These are phyloP conservation scores for Clohesyomyces aquaticus DNA, from an alignment of 495 filamentous ascomycete genomes.

Conservation along the genomic window DNA sequence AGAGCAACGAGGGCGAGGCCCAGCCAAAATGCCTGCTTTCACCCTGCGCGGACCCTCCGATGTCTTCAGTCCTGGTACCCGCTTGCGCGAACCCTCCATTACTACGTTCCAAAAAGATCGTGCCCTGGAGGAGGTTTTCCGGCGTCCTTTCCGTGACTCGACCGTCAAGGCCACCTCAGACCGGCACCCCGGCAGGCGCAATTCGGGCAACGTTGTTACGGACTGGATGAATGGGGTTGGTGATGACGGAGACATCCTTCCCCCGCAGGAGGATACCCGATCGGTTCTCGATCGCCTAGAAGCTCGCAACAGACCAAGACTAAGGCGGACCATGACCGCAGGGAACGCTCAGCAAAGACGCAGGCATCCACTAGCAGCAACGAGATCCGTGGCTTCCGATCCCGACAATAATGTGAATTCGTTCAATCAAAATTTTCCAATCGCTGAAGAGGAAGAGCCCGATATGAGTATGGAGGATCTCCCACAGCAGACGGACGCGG, in stretches of 20 bases:
- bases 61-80: conserved; percentile 68
- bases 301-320: conserved; percentile 45
- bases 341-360: conserved; percentile 25
- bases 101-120: conserved; percentile 84
- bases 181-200: conserved; percentile 56
- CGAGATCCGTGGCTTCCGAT: conserved; percentile 60
- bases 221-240: conserved; percentile 83
- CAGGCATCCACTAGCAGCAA: conserved; percentile 58
- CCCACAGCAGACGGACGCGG: conserved; percentile 70
- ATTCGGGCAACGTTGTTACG: conserved; percentile 74
- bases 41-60: conserved; percentile 50
- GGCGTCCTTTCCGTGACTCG: conserved; percentile 58
- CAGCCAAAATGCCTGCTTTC: conserved; percentile 43
- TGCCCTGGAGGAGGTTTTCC: conserved; percentile 91
- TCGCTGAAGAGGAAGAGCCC: conserved; percentile 43
- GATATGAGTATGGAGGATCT: conserved; percentile 48
- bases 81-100: conserved; percentile 79
- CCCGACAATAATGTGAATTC: conserved; percentile 54
- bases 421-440: conserved; percentile 20
- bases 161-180: conserved; percentile 53
- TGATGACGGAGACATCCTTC: conserved; percentile 63
- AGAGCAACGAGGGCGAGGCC: conserved; percentile 51
- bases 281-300: conserved; percentile 64
- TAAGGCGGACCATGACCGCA: conserved; percentile 43
- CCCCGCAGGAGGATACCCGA: conserved; percentile 65